Evolutionary conservation across 2,329 filamentous ascomycete species (phyloP), one percentile per base, ranked within the genome.

Genomic region (Trichoderma sp.): DNA sequence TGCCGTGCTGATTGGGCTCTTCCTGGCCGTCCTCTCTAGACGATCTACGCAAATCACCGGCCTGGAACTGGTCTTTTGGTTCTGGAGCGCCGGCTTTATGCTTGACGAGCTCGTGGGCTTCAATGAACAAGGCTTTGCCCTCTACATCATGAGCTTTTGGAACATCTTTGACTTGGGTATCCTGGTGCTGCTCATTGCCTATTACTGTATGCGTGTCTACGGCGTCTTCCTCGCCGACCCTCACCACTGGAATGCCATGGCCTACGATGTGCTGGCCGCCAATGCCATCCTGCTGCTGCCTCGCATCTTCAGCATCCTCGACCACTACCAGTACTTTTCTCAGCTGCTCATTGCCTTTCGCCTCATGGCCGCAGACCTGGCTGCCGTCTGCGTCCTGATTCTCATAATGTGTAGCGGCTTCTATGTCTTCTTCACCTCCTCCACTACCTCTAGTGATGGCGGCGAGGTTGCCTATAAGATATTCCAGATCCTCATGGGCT

Each of bases 111-210:
- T 98, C 25, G 93, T 97, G 19, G 94, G 94, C 12, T 97, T 97
- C 83, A 97, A 94, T 72, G 94, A 98, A 78, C 93, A 97, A 79
- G 94, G 94, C 3, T 97, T 97, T 77, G 94, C 93, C 42, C 86
- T 98, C 34, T 98, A 97, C 80, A 92, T 97, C 74, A 94, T 97
- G 89, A 97, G 93, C 77, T 95, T 97, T 78, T 97, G 94, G 94
- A 97, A 97, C 78, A 88, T 94, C 42, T 97, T 97, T 78, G 94
- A 97, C 76, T 83, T 97, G 42, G 94, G 94, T 9, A 97, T 97
- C 64, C 81, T 97, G 63, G 81, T 97, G 27, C 83, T 97, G 69
- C 88, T 97, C 73, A 89, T 96, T 73, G 86, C 92, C 66, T 97
- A 97, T 81, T 97, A 97, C 77, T 92, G 91, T 74, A 89, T 97